Conservation (phyloP, 1,139 yeast genomes). For the Geotrichum siamense region DNA sequence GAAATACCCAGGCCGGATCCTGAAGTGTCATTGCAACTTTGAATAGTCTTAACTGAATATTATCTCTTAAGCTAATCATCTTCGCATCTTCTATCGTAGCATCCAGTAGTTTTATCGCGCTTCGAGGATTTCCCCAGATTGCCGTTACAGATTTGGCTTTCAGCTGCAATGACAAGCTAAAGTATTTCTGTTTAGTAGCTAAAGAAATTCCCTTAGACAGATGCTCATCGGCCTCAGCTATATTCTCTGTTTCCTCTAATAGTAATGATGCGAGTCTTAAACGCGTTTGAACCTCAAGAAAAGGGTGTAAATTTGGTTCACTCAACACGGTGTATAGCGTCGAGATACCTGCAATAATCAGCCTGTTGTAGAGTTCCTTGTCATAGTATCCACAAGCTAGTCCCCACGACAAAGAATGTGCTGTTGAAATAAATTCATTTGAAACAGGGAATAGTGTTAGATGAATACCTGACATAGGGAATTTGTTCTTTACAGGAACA, state of each 20-base stretch:
- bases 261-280: conserved; percentile 16
- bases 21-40: conserved; percentile 4
- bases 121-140: conserved; percentile 6
- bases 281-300: conserved; percentile 17
- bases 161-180: conserved; percentile 10
- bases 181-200: conserved; percentile 15
- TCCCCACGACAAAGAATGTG: conserved; percentile 17
- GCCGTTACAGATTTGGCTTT: conserved; percentile 15
- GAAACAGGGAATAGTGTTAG: conserved; percentile 17
- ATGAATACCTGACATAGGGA: conserved; percentile 11
- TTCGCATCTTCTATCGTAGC: conserved; percentile 11
- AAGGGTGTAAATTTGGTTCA: conserved; percentile 16
- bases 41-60: conserved; percentile 5
- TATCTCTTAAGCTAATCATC: conserved; percentile 7
- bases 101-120: conserved; percentile 10
- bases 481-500: too few species aligned
- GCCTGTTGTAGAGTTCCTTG: conserved; percentile 11
- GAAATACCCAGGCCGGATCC: not conserved
- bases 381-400: conserved; percentile 13
- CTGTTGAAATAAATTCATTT: conserved; percentile 12
- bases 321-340: conserved; percentile 14
- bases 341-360: conserved; percentile 11
- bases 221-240: conserved; percentile 13
- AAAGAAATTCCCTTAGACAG: conserved; percentile 17
- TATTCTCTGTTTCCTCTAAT: conserved; percentile 16